phyloP scores from a whole-genome alignment of 2,329 filamentous ascomycete species.

The Didymella pinodella region DNA sequence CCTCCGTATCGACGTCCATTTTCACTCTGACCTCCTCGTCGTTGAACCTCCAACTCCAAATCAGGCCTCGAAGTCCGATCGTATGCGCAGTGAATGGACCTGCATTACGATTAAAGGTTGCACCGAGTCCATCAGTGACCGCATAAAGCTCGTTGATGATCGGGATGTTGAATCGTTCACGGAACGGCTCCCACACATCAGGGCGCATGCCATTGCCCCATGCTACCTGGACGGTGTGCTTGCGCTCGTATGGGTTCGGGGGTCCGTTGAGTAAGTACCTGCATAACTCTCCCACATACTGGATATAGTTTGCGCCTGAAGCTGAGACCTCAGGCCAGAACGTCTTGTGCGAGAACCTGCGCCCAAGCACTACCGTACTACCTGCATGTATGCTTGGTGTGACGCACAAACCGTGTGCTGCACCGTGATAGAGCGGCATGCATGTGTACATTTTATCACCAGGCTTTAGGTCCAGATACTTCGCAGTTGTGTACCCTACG shows the following conservation, averaged over 20 bases:
- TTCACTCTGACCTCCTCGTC: slow-evolving; percentile 45
- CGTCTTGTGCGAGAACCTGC: slow-evolving; percentile 47
- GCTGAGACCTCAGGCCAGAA: slow-evolving; percentile 51
- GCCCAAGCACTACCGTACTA: slow-evolving; percentile 39
- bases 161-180: slow-evolving; percentile 50
- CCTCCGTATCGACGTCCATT: slow-evolving; percentile 51
- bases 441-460: slow-evolving; percentile 46
- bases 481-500: slow-evolving; percentile 30
- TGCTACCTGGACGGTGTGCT: slow-evolving; percentile 45
- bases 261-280: slow-evolving; percentile 49
- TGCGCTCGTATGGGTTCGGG: slow-evolving; percentile 40
- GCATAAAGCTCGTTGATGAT: slow-evolving; percentile 53
- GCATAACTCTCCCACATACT: slow-evolving; percentile 51
- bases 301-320: slow-evolving; percentile 43
- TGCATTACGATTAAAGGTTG: slow-evolving; percentile 44
- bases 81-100: slow-evolving; percentile 46
- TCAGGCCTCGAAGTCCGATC: slow-evolving; percentile 45
- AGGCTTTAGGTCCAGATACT: slow-evolving; percentile 42
- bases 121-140: slow-evolving; percentile 50
- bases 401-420: slow-evolving; percentile 44
- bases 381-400: slow-evolving; percentile 44
- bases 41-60: slow-evolving; percentile 46
- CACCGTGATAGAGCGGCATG: slow-evolving; percentile 50
- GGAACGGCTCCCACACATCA: slow-evolving; percentile 53
- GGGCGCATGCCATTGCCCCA: slow-evolving; percentile 55